Conservation (phyloP, 1,139 yeast genomes). For the Debaryomyces psychrophilus region DNA sequence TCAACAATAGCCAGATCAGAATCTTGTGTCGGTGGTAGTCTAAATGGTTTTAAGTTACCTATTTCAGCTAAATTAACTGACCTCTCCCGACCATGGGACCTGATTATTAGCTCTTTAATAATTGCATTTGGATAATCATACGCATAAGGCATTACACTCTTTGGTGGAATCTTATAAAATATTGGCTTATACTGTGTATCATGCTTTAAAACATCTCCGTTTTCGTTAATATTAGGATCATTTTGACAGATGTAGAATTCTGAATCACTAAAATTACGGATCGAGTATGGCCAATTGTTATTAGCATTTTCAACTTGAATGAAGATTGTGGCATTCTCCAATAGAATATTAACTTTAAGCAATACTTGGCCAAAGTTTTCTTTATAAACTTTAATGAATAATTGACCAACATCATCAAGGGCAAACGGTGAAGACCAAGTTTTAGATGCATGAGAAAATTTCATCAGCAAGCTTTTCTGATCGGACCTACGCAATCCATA, state of each 20-base stretch:
- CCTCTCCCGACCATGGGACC: conserved; percentile 75
- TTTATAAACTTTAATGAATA: conserved; percentile 69
- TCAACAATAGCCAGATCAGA: conserved; percentile 64
- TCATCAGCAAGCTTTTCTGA: conserved; percentile 58
- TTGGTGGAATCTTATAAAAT: conserved; percentile 78
- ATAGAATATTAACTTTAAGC: conserved; percentile 68
- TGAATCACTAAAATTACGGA: conserved; percentile 82
- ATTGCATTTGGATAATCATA: conserved; percentile 96
- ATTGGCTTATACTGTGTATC: conserved; percentile 67
- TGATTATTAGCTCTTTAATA: conserved; percentile 75
- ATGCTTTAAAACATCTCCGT: conserved; percentile 60
- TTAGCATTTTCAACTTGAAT: conserved; percentile 74
- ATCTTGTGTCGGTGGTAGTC: conserved; percentile 57
- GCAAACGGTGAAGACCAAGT: conserved; percentile 90
- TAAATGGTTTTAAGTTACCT: conserved; percentile 87
- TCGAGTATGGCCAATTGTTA: conserved; percentile 88
- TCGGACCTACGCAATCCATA: conserved; percentile 57
- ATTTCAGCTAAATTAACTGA: conserved; percentile 87
- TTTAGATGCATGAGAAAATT: conserved; percentile 60
- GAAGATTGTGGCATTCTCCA: conserved; percentile 82
- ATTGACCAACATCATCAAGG: conserved; percentile 81
- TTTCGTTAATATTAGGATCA: conserved; percentile 76
- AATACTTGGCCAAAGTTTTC: conserved; percentile 68
- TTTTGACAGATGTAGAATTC: conserved; percentile 87
- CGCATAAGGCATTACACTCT: conserved; percentile 96